Conservation (phyloP, 1,139 yeast species). For the Scheffersomyces stambukii region DNA sequence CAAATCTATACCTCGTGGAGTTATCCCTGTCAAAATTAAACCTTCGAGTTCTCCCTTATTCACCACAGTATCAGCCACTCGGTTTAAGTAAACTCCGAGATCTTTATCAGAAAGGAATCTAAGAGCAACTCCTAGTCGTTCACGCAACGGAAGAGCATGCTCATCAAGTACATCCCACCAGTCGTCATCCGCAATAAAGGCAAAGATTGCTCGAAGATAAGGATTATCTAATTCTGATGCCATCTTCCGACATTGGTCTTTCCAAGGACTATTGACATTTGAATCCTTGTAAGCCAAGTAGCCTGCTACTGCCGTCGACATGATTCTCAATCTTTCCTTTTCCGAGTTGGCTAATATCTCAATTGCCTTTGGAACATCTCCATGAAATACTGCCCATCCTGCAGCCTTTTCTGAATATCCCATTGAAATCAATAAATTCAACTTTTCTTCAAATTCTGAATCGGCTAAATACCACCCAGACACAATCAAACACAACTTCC, state of each 20-base stretch:
- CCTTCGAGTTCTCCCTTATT: conserved; percentile 87
- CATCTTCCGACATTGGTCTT: conserved; percentile 84
- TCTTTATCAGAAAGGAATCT: conserved; percentile 81
- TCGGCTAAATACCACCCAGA: conserved; percentile 91
- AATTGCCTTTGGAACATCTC: conserved; percentile 78
- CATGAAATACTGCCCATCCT: conserved; percentile 96
- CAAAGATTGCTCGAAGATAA: conserved; percentile 85
- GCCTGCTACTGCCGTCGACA: conserved; percentile 94
- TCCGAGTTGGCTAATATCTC: conserved; percentile 60
- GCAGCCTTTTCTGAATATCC: conserved; percentile 88
- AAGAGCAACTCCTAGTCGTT: conserved; percentile 84
- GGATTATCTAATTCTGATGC: conserved; percentile 88
- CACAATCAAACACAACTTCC: conserved; percentile 77
- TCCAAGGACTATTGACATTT: conserved; percentile 78
- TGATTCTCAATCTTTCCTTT: conserved; percentile 62
- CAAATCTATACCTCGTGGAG: conserved; percentile 76
- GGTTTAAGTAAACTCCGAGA: conserved; percentile 58
- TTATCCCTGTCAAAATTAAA: conserved; percentile 80
- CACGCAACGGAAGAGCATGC: conserved; percentile 80
- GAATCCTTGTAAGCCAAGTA: conserved; percentile 71
- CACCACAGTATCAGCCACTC: conserved; percentile 70
- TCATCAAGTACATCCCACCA: conserved; percentile 97
- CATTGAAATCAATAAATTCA: conserved; percentile 49
- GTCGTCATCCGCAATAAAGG: conserved; percentile 88
- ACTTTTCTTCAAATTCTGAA: conserved; percentile 69